Base-by-base conservation (phyloP, 2,329 filamentous ascomycete genomes). In the Colletotrichum limetticola region DNA sequence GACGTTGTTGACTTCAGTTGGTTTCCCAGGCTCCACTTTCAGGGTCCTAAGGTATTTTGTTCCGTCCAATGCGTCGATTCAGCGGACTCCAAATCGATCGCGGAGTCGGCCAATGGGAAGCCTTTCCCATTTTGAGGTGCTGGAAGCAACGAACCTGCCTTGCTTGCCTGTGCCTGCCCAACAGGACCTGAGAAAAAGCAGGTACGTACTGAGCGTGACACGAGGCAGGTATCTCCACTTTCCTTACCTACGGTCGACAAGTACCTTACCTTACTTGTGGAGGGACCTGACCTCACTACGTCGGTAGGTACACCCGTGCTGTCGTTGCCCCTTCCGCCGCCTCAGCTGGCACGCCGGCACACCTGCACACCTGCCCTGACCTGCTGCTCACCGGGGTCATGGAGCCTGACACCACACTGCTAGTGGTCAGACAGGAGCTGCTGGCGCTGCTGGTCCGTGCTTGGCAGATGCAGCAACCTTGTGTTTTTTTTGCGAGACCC, bases 381-480 rank as follows among this genome's bases (percentile, higher is more conserved):
- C 32, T 60, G 42, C 30, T 62, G 59, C 60, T 61, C 59, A 72
- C 58, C 65, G 32, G 62, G 24, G 52, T 32, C 35, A 5, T 37
- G 65, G 57, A 46, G 35, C 61, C 52, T 69, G 52, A 58, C 66
- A 28, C 37, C 35, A 24, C 26, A 26, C 53, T 58, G 55, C 53
- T 69, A 56, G 66, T 37, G 66, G 49, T 37, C 14, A 42, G 22
- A 22, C 37, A 68, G 59, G 30, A 72, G 66, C 71, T 73, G 61
- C 46, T 61, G 62, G 62, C 35, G 53, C 32, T 72, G 59, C 56
- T 83, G 82, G 75, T 79, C 78, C 74, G 82, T 83, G 67, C 82
- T 82, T 30, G 82, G 82, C 9, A 83, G 76, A 68, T 83, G 81
- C 66, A 76, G 74, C 69, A 75, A 75, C 74, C 74, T 68, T 72